These are phyloP conservation scores for Puccinia triticina DNA, from an alignment of 1,284 basidiomycete genomes.

Conservation along the genomic window DNA sequence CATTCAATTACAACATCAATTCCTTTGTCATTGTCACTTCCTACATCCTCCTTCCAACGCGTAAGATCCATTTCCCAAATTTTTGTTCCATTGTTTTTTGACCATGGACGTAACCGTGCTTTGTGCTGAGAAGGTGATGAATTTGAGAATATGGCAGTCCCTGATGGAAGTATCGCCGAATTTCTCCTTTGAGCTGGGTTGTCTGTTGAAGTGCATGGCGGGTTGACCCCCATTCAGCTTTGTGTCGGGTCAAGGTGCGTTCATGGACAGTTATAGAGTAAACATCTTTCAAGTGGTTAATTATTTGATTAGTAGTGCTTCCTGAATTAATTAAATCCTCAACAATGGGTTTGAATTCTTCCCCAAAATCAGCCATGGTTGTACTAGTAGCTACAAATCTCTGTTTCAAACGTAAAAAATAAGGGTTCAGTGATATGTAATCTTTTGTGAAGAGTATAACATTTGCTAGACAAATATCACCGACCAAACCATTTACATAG, in stretches of 20 bases:
- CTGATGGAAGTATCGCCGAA: neutral
- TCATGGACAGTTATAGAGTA: neutral
- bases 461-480: no score
- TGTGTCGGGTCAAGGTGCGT: neutral
- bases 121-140: neutral
- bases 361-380: no score
- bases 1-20: neutral
- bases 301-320: no score
- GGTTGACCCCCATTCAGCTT: neutral
- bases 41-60: neutral
- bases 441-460: no score
- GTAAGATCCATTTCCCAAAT: neutral
- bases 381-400: no score
- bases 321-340: no score
- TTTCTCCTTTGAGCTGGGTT: neutral
- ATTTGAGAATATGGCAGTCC: neutral
- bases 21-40: neutral
- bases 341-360: no score
- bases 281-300: neutral
- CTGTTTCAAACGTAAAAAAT: no score
- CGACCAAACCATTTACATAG: no score
- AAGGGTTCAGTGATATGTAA: no score
- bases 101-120: neutral
- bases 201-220: neutral
- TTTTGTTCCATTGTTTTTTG: neutral